A percentile compares a stretch with the other conserved stretches of the same genome.
phyloP scores from a whole-genome alignment of 2,329 filamentous ascomycete species.

The Leptographium flavum region DNA sequence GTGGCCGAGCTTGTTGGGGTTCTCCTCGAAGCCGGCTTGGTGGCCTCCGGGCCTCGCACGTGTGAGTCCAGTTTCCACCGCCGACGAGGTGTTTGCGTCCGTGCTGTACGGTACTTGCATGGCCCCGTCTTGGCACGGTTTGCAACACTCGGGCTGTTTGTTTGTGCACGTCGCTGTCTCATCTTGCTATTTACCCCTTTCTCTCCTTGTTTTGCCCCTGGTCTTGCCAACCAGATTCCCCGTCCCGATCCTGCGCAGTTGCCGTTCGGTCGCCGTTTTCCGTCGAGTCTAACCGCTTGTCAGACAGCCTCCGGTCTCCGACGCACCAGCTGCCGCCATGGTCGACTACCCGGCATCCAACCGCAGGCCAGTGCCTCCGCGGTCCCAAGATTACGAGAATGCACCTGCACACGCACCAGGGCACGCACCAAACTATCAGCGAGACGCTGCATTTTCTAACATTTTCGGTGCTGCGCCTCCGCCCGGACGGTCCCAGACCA shows the following conservation, averaged over 20 bases:
- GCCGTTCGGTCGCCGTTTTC: too few species aligned
- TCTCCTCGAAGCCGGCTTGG: conserved; percentile 3
- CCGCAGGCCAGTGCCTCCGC: conserved; percentile 23
- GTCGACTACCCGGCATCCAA: conserved; percentile 43
- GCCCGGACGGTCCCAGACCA: conserved; percentile 83
- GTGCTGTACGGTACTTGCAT: too few species aligned
- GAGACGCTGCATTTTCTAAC: conserved; percentile 90
- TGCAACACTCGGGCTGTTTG: neutral
- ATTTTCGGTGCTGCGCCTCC: conserved; percentile 86
- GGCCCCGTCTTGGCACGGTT: neutral
- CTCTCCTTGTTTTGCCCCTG: too few species aligned
- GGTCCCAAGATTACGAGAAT: conserved; percentile 33
- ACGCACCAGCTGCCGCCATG: conserved; percentile 23
- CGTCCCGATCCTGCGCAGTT: too few species aligned
- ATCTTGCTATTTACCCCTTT: neutral
- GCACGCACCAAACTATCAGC: conserved; percentile 43
- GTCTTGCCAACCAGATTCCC: conserved; percentile 16
- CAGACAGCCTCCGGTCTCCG: conserved; percentile 1
- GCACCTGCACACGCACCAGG: conserved; percentile 6
- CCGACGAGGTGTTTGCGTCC: too few species aligned
- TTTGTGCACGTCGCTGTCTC: neutral
- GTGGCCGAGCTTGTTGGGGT: neutral
- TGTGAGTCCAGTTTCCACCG: too few species aligned
- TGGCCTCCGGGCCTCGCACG: conserved; percentile 10
- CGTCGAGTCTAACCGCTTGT: conserved; percentile 9